Conservation (phyloP, 176 grass and related monocot species). For the Urochloa ruziziensis region DNA sequence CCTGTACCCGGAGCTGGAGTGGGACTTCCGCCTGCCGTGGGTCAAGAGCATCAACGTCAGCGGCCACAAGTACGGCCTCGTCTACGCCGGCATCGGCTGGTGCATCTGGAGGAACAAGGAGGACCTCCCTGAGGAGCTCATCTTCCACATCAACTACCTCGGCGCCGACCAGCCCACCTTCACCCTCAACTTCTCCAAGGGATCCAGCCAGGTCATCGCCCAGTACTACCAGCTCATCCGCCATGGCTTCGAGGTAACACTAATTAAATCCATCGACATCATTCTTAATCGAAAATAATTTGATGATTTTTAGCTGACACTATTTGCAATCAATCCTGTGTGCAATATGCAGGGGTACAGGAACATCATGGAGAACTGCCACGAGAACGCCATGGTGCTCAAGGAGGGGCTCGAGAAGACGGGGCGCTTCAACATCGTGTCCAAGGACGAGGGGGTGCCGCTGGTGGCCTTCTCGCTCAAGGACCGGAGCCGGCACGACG, state of each 20-base stretch:
- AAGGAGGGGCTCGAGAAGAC: slow-evolving; percentile 70
- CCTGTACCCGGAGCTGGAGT: slow-evolving; percentile 92
- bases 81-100: slow-evolving; percentile 98
- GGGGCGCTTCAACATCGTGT: slow-evolving; percentile 81
- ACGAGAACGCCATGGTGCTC: slow-evolving; percentile 94
- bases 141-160: slow-evolving; percentile 99
- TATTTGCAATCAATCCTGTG: background rate
- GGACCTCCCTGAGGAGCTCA: slow-evolving; percentile 90
- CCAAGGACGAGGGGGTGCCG: slow-evolving; percentile 90
- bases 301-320: too few relatives aligned
- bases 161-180: slow-evolving; percentile 95
- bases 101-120: slow-evolving; percentile 86
- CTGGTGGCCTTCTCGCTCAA: slow-evolving; percentile 97
- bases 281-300: background rate
- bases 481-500: slow-evolving; percentile 74
- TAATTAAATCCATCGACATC: background rate
- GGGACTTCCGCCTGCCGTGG: slow-evolving; percentile 84
- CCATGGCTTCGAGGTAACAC: slow-evolving; percentile 75
- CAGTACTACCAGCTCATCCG: slow-evolving; percentile 99
- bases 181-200: slow-evolving; percentile 99
- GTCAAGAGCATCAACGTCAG: slow-evolving; percentile 99
- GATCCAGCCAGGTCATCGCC: slow-evolving; percentile 91
- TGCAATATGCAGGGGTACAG: slow-evolving; percentile 71
- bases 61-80: slow-evolving; percentile 96
- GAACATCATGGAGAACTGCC: slow-evolving; percentile 99